Evolutionary conservation across 345 rosid genomes (phyloP).

Genomic region (Populus simonii): DNA sequence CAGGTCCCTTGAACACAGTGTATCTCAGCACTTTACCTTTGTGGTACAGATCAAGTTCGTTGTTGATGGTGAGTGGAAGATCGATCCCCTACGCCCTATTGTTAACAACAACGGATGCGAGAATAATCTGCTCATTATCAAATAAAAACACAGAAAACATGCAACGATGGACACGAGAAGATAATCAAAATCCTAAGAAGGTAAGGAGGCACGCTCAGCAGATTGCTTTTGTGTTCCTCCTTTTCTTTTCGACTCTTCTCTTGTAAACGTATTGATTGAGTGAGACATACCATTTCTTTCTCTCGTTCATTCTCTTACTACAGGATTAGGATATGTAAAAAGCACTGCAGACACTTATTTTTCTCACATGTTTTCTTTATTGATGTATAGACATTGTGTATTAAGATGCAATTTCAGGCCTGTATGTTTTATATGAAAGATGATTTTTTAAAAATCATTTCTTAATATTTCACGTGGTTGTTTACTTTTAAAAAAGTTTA

Average conservation of each 20-base stretch:
- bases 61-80: slow-evolving; percentile 91
- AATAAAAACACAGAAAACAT: slow-evolving; percentile 19
- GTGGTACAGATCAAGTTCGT: slow-evolving; percentile 74
- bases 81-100: slow-evolving; percentile 87
- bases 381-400: too few relatives aligned
- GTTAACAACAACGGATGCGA: slow-evolving; percentile 55
- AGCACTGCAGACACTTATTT: background rate
- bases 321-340: background rate
- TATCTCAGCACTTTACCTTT: slow-evolving; percentile 11
- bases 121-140: slow-evolving; percentile 72
- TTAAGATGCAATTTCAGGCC: too few relatives aligned
- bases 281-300: background rate
- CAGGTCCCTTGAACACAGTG: background rate
- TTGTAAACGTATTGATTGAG: background rate
- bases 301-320: background rate
- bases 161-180: slow-evolving; percentile 2
- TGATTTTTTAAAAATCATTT: too few relatives aligned
- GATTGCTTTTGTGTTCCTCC: background rate
- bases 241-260: background rate
- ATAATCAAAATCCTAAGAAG: background rate
- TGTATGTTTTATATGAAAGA: too few relatives aligned
- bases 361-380: too few relatives aligned
- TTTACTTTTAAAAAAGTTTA: too few relatives aligned
- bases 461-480: too few relatives aligned
- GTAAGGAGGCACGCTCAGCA: background rate